Evolutionary conservation across 257 asterid genomes (phyloP).

Genomic region (Jaltomata sinuosa): DNA sequence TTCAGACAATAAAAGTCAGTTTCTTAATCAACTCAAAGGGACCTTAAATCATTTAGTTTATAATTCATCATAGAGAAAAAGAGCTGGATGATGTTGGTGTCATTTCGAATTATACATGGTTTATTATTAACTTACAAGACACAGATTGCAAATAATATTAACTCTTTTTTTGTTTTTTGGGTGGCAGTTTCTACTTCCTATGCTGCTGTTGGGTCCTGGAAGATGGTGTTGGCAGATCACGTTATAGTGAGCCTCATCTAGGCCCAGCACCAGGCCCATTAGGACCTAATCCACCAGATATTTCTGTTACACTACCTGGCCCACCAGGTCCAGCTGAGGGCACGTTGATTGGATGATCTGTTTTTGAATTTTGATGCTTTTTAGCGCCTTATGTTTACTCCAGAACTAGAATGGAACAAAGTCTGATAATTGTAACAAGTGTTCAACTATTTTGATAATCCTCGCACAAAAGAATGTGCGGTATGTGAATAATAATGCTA

Average conservation of each 20-base stretch:
- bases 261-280: background rate
- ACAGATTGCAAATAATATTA: background rate
- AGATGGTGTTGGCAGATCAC: conserved; percentile 26
- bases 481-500: too few species aligned
- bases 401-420: too few species aligned
- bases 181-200: conserved; percentile 34
- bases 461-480: too few species aligned
- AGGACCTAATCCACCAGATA: background rate
- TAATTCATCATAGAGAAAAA: background rate
- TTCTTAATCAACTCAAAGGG: background rate
- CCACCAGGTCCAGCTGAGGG: conserved; percentile 17
- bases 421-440: too few species aligned
- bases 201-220: conserved; percentile 46
- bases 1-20: background rate
- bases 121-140: background rate
- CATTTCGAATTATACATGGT: background rate
- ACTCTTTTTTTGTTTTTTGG: background rate
- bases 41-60: background rate
- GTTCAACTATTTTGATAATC: too few species aligned
- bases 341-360: background rate
- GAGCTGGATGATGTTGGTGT: background rate
- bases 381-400: too few species aligned
- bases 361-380: background rate
- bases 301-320: conserved; percentile 7
- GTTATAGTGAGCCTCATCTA: background rate